Evolutionary conservation across 257 asterid genomes (phyloP), one percentile per base, ranked within the genome.

Genomic region (Lycium barbarum): DNA sequence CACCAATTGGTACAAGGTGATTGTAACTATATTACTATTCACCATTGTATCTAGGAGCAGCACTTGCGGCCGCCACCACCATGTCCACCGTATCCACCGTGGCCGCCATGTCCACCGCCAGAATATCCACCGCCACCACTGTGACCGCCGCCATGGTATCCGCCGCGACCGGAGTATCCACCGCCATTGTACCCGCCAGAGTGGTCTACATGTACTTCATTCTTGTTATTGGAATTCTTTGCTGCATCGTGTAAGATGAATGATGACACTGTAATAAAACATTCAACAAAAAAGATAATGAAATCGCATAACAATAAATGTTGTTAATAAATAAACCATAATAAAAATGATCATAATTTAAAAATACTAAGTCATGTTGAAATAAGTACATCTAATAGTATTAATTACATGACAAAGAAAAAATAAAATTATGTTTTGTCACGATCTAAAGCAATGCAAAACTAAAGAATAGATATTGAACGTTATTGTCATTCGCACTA

Each of bases 71-170:
- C 81, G 0, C 45, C 62, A 0, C 66, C 67, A 13, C 43, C n/a
- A 2, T 33, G 80, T 15, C 83, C 81, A 20, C 82, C 65, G 0
- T 1, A 8, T 0, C 83, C 36, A 0, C 83, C 43, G 33, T 26
- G 33, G 0, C 40, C 15, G 4, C 38, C 15, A 0, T 1, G 35
- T 5, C 74, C 22, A 0, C 86, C 71, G 0, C 86, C 86, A 2
- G 81, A 12, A 12, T 68, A 70, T 36, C 85, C 89, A 6, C 90
- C 78, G 36, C 66, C 66, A 59, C 68, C 67, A 0, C 71, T 40
- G 0, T 13, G 40, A 1, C 72, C 47, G 0, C 67, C 67, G 1
- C 71, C 73, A 0, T 45, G 73, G n/a, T 66, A 66, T 33, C 73
- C 74, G 1, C 70, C 38, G 0, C 70, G 17, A 5, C 22, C 9